A percentile compares a stretch with the other conserved stretches of the same genome.
Evolutionary conservation across 768 basidiomycete genomes (phyloP).

Genomic region (Boletus bicolor): DNA sequence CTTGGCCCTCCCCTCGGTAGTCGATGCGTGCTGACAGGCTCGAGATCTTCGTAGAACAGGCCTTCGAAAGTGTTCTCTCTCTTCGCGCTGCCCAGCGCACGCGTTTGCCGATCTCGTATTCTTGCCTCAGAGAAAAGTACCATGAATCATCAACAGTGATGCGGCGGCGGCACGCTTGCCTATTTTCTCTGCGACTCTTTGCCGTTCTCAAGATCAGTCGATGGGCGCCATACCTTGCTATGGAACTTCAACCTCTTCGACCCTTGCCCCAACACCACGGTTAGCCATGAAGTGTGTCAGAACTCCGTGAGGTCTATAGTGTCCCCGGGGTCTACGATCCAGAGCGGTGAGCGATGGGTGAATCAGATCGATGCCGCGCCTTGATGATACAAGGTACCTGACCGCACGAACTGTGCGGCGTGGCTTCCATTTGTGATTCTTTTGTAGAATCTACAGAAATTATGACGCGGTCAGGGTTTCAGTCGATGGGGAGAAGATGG

Average conservation of each 20-base stretch:
- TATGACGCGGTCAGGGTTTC: not conserved
- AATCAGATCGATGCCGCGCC: not conserved
- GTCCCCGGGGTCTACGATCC: not conserved
- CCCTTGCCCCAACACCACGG: not conserved
- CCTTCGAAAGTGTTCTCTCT: not conserved
- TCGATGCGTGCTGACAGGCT: not conserved
- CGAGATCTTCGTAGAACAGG: not conserved
- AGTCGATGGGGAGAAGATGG: not conserved
- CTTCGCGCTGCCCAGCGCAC: not conserved
- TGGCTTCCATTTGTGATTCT: not conserved
- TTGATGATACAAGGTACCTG: not conserved
- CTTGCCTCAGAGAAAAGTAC: not conserved
- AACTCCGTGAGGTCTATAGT: not conserved
- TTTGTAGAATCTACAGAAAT: not conserved
- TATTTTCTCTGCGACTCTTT: not conserved
- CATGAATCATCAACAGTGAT: not conserved
- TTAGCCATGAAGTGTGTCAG: not conserved
- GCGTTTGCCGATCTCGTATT: not conserved
- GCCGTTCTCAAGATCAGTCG: not conserved
- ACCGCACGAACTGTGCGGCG: not conserved
- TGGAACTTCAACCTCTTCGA: not conserved
- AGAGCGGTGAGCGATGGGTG: not conserved
- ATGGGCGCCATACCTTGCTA: not conserved
- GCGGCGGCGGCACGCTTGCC: not conserved
- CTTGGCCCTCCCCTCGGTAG: not conserved